Conservation (phyloP, 2,329 filamentous ascomycete species). For the Raffaelea ambrosiae region DNA sequence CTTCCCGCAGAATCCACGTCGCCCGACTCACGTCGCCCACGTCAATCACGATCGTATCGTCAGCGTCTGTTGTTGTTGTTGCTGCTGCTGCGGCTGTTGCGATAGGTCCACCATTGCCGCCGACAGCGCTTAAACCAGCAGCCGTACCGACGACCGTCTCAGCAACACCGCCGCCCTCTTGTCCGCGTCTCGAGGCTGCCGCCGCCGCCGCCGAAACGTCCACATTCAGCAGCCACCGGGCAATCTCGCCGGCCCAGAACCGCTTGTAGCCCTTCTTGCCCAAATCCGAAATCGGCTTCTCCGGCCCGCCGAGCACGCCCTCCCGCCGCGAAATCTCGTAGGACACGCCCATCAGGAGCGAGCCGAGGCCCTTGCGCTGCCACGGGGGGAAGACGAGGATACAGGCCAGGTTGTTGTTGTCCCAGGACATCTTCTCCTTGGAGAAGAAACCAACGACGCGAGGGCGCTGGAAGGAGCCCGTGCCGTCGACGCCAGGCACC, state of each 20-base stretch:
- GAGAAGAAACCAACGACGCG: slow-evolving; percentile 90
- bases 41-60: slow-evolving; percentile 45
- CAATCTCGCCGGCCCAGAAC: slow-evolving; percentile 81
- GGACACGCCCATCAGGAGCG: slow-evolving; percentile 82
- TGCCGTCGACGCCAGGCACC: background rate
- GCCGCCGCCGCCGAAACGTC: slow-evolving; percentile 19
- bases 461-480: slow-evolving; percentile 7
- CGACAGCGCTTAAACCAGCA: slow-evolving; percentile 7
- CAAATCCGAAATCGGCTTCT: slow-evolving; percentile 84
- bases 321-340: slow-evolving; percentile 87
- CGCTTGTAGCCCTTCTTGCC: slow-evolving; percentile 74
- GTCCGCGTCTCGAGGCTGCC: too few species aligned
- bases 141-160: background rate
- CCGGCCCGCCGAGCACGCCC: slow-evolving; percentile 77
- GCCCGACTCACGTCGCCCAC: slow-evolving; percentile 64
- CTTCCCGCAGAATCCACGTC: slow-evolving; percentile 79
- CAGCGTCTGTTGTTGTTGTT: slow-evolving; percentile 2
- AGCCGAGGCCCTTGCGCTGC: slow-evolving; percentile 82
- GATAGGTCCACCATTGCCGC: background rate
- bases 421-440: slow-evolving; percentile 98
- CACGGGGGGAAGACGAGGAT: slow-evolving; percentile 94
- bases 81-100: background rate
- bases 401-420: slow-evolving; percentile 94
- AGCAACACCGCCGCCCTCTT: background rate
- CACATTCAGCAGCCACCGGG: slow-evolving; percentile 52